A percentile compares a stretch with the other conserved stretches of the same genome.
phyloP scores from a whole-genome alignment of 768 basidiomycete genomes.

The Megacollybia marginata region DNA sequence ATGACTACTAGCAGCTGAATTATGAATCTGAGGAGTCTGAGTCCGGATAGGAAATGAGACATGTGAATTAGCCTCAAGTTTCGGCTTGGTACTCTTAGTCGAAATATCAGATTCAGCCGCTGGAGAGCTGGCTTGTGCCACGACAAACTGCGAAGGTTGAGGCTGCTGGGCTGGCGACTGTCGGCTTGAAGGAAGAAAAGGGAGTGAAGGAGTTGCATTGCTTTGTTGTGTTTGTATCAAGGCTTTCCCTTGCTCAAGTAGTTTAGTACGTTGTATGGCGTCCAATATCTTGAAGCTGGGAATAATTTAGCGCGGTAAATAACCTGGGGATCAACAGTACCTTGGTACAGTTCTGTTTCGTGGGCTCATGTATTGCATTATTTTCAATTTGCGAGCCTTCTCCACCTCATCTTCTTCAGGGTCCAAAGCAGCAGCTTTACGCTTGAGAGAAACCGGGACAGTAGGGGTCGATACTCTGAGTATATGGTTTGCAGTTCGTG shows the following conservation, averaged over 20 bases:
- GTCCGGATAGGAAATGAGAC: not conserved
- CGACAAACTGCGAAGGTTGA: not conserved
- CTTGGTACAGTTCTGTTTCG: slow-evolving; percentile 41
- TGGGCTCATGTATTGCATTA: slow-evolving; percentile 76
- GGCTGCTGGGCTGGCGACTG: not conserved
- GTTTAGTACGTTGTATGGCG: too few species aligned
- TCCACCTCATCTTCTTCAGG: slow-evolving; percentile 74
- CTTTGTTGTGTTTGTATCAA: too few species aligned
- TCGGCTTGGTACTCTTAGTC: not conserved
- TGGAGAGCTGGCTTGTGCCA: not conserved
- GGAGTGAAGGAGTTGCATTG: not conserved
- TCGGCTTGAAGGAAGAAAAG: not conserved
- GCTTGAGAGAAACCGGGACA: slow-evolving; percentile 67
- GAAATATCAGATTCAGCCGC: not conserved
- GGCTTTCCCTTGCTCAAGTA: too few species aligned
- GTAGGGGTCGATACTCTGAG: slow-evolving; percentile 66
- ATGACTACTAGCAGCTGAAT: not conserved
- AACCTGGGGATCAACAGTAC: slow-evolving; percentile 20
- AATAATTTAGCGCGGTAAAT: too few species aligned
- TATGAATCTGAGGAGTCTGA: not conserved
- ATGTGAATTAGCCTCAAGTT: not conserved
- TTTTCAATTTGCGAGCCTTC: slow-evolving; percentile 63
- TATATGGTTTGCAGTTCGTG: slow-evolving; percentile 69
- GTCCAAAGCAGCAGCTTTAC: slow-evolving; percentile 64
- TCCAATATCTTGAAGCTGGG: too few species aligned